phyloP scores from a whole-genome alignment of 345 rosid species.

The rapeseed (Brassica napus) region Da-Ae NC_063434.1:27182001-27182500 shows the following conservation, averaged over 20 bases:
- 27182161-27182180: conserved; percentile 89
- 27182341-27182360: conserved; percentile 89
- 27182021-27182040: conserved; percentile 78
- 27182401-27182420: conserved; percentile 63
- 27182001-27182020: conserved; percentile 92
- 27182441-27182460: neutral
- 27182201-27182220: conserved; percentile 87
- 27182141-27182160: neutral
- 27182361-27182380: conserved; percentile 76
- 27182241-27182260: conserved; percentile 67
- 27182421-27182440: conserved; percentile 53
- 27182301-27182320: conserved; percentile 76
- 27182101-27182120: conserved; percentile 6
- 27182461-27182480: neutral
- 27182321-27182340: conserved; percentile 73
- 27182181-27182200: conserved; percentile 76
- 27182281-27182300: conserved; percentile 75
- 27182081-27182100: conserved; percentile 50
- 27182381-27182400: conserved; percentile 68
- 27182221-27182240: conserved; percentile 83
- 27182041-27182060: conserved; percentile 97
- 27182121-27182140: neutral
- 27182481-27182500: conserved; percentile 5
- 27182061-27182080: conserved; percentile 67
- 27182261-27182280: conserved; percentile 71